Evolutionary conservation across 371 early-diverging fungal genomes (phyloP).

Genomic region (Circinella minor): DNA sequence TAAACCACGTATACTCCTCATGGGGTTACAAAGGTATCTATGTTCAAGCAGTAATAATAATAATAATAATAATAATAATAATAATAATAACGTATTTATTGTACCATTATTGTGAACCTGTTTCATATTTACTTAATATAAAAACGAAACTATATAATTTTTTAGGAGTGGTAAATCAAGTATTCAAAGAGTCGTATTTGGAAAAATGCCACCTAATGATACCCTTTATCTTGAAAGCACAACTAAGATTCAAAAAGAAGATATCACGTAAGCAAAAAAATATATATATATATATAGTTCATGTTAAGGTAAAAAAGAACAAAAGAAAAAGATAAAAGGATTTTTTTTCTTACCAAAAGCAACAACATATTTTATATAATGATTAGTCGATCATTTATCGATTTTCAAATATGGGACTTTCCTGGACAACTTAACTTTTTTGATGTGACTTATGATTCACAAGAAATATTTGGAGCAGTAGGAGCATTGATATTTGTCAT

Average conservation of each 20-base stretch:
- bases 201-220: slow-evolving; percentile 91
- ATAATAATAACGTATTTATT: too few species aligned
- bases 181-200: slow-evolving; percentile 92
- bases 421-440: slow-evolving; percentile 91
- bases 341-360: too few species aligned
- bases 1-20: slow-evolving; percentile 67
- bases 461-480: slow-evolving; percentile 75
- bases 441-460: slow-evolving; percentile 75
- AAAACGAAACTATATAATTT: neutral
- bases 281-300: too few species aligned
- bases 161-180: slow-evolving; percentile 92
- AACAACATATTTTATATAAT: too few species aligned
- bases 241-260: slow-evolving; percentile 77
- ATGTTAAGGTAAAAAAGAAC: too few species aligned
- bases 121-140: neutral
- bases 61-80: too few species aligned
- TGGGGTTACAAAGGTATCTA: slow-evolving; percentile 68
- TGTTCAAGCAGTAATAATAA: neutral
- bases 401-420: slow-evolving; percentile 93
- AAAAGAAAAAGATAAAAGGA: neutral
- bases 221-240: slow-evolving; percentile 91
- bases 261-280: slow-evolving; percentile 62
- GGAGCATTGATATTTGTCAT: slow-evolving; percentile 92
- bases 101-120: too few species aligned
- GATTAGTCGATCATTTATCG: slow-evolving; percentile 76